These are phyloP conservation scores for Articulospora tetracladia DNA, from an alignment of 495 filamentous ascomycete species.

Conservation along the genomic window DNA sequence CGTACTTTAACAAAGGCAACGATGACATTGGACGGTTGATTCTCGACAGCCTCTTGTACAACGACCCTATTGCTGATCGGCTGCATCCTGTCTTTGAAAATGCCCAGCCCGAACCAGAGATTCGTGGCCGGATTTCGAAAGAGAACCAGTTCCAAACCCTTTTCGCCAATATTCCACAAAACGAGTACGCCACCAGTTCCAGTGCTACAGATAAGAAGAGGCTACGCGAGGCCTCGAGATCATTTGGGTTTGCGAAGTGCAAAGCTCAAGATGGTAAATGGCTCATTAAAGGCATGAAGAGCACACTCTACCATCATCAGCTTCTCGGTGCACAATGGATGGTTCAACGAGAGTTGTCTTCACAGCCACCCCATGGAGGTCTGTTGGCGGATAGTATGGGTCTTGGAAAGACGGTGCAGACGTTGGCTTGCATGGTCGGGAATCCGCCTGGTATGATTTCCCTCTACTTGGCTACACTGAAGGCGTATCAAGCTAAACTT, in stretches of 20 bases:
- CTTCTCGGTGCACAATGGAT: constrained; percentile 54
- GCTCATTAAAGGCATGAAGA: constrained; percentile 43
- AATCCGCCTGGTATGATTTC: constrained; percentile 24
- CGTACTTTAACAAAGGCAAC: not conserved
- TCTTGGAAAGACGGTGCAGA: constrained; percentile 55
- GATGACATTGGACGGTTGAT: constrained; percentile 14
- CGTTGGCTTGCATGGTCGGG: constrained; percentile 48
- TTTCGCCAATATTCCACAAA: constrained; percentile 18
- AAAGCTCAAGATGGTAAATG: constrained; percentile 38
- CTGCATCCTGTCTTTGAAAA: constrained; percentile 15
- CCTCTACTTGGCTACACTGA: not conserved
- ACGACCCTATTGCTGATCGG: constrained; percentile 19
- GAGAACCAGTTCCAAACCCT: constrained; percentile 15
- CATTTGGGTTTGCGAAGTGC: constrained; percentile 34
- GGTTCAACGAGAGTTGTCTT: constrained; percentile 46
- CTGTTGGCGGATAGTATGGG: constrained; percentile 62
- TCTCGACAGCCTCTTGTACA: constrained; percentile 9
- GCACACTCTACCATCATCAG: constrained; percentile 48
- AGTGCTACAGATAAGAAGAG: constrained; percentile 14
- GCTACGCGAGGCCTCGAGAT: constrained; percentile 32
- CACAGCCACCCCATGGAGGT: constrained; percentile 42
- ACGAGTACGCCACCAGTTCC: not conserved
- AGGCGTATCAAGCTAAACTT: not conserved
- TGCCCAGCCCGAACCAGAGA: constrained; percentile 8
- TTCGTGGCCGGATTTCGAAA: constrained; percentile 6